A percentile compares a stretch with the other conserved stretches of the same genome.
These are phyloP conservation scores for Lentinula raphanica DNA, from an alignment of 768 basidiomycete species.

Conservation along the genomic window DNA sequence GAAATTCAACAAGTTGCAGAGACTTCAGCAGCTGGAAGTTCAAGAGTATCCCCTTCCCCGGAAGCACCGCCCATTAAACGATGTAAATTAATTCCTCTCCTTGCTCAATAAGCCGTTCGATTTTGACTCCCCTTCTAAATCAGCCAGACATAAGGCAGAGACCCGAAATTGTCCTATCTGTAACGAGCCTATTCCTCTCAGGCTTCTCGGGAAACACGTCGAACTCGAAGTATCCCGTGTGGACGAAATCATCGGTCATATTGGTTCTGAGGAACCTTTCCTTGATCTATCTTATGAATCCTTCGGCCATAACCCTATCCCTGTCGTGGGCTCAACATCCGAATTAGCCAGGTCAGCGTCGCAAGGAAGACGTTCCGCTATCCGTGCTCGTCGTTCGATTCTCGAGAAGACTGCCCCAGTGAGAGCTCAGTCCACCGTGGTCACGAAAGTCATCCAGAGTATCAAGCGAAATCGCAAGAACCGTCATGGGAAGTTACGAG, in stretches of 20 bases:
- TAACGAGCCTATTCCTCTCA: conserved; percentile 63
- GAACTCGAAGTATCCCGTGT: conserved; percentile 65
- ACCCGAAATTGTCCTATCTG: conserved; percentile 75
- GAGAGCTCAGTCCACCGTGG: conserved; percentile 22
- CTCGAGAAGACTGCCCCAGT: conserved; percentile 17
- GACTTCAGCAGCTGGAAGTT: conserved; percentile 3
- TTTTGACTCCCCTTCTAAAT: conserved; percentile 9
- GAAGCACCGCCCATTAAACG: not conserved
- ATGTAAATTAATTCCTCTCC: no score
- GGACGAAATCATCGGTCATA: conserved; percentile 56
- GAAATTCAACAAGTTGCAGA: not conserved
- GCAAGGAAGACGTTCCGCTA: conserved; percentile 37
- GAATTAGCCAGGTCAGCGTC: conserved; percentile 10
- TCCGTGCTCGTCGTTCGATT: conserved; percentile 37
- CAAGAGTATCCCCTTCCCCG: not conserved
- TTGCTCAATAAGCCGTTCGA: no score
- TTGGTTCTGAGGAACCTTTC: conserved; percentile 57
- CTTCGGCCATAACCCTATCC: not conserved
- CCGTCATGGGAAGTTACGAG: conserved; percentile 61
- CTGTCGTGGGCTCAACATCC: conserved; percentile 28
- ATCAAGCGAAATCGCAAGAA: conserved; percentile 68
- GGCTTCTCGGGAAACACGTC: conserved; percentile 61
- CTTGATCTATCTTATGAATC: conserved; percentile 46
- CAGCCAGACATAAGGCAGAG: conserved; percentile 64
- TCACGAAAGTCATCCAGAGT: conserved; percentile 51